A percentile compares a stretch with the other conserved stretches of the same genome.
These are phyloP conservation scores for Jamesozyma spencerorum DNA, from an alignment of 805 yeast species.

Conservation along the genomic window DNA sequence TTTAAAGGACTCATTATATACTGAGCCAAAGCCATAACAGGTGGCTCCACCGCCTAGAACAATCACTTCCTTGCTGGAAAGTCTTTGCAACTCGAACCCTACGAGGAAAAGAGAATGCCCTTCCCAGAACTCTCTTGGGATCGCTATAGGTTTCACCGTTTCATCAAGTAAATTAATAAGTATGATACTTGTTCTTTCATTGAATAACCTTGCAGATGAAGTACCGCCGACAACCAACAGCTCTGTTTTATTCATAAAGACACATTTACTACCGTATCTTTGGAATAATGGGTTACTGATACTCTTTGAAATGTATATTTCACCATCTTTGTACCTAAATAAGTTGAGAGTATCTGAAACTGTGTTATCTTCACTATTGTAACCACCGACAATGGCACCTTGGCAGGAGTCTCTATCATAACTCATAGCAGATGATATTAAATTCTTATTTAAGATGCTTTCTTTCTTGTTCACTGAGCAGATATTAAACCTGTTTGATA, in stretches of 20 bases:
- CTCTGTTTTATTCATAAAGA: slow-evolving; percentile 25
- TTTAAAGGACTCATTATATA: slow-evolving; percentile 31
- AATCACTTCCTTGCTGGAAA: slow-evolving; percentile 14
- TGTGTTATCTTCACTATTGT: slow-evolving; percentile 9
- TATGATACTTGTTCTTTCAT: slow-evolving; percentile 32
- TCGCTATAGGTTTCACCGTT: slow-evolving; percentile 18
- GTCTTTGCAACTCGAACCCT: slow-evolving; percentile 40
- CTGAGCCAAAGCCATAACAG: slow-evolving; percentile 71
- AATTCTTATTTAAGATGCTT: background rate
- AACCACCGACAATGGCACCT: slow-evolving; percentile 22
- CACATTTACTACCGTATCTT: slow-evolving; percentile 42
- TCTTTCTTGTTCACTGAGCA: background rate
- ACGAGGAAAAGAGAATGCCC: slow-evolving; percentile 34
- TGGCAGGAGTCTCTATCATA: slow-evolving; percentile 6
- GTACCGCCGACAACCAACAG: slow-evolving; percentile 53
- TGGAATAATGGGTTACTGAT: slow-evolving; percentile 29
- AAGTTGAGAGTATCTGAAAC: slow-evolving; percentile 25
- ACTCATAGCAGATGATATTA: slow-evolving; percentile 17
- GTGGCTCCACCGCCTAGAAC: slow-evolving; percentile 67
- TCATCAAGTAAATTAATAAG: slow-evolving; percentile 22
- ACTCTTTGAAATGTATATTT: slow-evolving; percentile 15
- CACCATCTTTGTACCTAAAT: slow-evolving; percentile 23
- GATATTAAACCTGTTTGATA: slow-evolving; percentile 12
- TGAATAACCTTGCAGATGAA: slow-evolving; percentile 31
- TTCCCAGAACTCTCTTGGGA: slow-evolving; percentile 34